Percentiles rank a stretch among this genome's conserved stretches.
Evolutionary conservation across 2,329 filamentous ascomycete genomes (phyloP).

Genomic region (Phialocephala sp.): DNA sequence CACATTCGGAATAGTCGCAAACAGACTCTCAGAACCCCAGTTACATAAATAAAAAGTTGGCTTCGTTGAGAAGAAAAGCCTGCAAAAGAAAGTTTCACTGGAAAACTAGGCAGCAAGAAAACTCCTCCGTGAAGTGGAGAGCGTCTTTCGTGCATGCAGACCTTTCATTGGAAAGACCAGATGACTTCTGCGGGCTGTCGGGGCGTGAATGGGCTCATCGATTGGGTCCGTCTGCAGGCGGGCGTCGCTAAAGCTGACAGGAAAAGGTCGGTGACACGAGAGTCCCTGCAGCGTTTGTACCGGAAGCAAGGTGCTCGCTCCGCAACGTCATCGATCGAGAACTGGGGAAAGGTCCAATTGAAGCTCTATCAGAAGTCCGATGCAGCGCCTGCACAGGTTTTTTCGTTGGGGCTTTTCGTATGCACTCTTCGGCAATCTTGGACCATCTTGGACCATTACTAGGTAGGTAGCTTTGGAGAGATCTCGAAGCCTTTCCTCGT

Average conservation of each 20-base stretch:
- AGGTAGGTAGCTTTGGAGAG: background rate
- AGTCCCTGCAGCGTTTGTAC: slow-evolving; percentile 16
- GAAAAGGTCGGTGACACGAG: slow-evolving; percentile 14
- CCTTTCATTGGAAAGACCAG: background rate
- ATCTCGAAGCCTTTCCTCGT: background rate
- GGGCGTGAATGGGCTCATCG: slow-evolving; percentile 12
- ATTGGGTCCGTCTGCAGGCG: slow-evolving; percentile 11
- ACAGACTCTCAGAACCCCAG: too few species aligned
- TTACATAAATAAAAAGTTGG: too few species aligned
- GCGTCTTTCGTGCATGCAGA: background rate
- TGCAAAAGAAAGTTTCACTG: too few species aligned
- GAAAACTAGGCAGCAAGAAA: slow-evolving; percentile 4
- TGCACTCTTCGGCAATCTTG: background rate
- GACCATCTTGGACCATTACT: too few species aligned
- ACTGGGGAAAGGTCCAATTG: slow-evolving; percentile 18
- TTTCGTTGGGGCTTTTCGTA: background rate
- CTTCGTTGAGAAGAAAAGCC: too few species aligned
- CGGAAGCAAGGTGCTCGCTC: slow-evolving; percentile 11
- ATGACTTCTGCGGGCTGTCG: slow-evolving; percentile 10
- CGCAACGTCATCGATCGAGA: slow-evolving; percentile 6
- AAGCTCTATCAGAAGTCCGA: slow-evolving; percentile 13
- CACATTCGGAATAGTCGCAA: too few species aligned
- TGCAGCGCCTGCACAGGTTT: slow-evolving; percentile 10
- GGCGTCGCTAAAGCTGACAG: background rate
- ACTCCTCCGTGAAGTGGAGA: background rate